Percentiles rank a stretch among this genome's conserved stretches.
Conservation (phyloP, 2,329 filamentous ascomycete species). For the Colletotrichum incanum region DNA sequence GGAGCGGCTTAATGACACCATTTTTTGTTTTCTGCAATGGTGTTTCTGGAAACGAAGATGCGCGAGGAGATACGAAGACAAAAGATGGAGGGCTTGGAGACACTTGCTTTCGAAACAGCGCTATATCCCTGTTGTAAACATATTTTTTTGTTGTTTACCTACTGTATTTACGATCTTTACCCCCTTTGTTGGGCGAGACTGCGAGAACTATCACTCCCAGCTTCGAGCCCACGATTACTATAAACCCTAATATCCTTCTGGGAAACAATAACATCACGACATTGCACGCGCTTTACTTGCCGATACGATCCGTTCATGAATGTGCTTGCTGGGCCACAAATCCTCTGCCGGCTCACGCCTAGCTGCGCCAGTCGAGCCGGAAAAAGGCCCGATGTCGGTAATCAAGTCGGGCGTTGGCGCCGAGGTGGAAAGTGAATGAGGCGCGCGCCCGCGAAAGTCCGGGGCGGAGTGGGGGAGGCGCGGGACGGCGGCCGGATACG, state of each 20-base stretch:
- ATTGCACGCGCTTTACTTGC: slow-evolving; percentile 22
- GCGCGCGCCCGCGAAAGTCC: no score
- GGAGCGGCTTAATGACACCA: slow-evolving; percentile 38
- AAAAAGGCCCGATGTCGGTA: background rate
- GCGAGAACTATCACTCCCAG: slow-evolving; percentile 13
- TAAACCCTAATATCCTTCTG: slow-evolving; percentile 37
- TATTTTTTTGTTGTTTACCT: slow-evolving; percentile 13
- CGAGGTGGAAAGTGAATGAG: no score
- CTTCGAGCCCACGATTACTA: slow-evolving; percentile 24
- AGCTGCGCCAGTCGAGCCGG: no score
- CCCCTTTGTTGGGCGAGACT: background rate
- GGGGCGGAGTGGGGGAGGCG: no score
- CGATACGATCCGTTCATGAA: no score
- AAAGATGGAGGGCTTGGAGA: slow-evolving; percentile 29
- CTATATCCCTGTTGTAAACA: slow-evolving; percentile 34
- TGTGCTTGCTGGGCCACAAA: no score
- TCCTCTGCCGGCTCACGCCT: background rate
- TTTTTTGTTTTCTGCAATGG: slow-evolving; percentile 16
- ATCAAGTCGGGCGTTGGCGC: background rate
- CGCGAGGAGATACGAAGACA: slow-evolving; percentile 23
- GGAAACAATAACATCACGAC: slow-evolving; percentile 39
- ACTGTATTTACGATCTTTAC: slow-evolving; percentile 18
- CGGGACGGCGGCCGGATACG: background rate
- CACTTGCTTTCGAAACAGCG: slow-evolving; percentile 27
- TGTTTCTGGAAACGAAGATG: slow-evolving; percentile 3